Percentiles rank a stretch among this genome's conserved stretches.
phyloP scores from a whole-genome alignment of 164 flowering plant genomes.

The Umbilicus rupestris region DNA sequence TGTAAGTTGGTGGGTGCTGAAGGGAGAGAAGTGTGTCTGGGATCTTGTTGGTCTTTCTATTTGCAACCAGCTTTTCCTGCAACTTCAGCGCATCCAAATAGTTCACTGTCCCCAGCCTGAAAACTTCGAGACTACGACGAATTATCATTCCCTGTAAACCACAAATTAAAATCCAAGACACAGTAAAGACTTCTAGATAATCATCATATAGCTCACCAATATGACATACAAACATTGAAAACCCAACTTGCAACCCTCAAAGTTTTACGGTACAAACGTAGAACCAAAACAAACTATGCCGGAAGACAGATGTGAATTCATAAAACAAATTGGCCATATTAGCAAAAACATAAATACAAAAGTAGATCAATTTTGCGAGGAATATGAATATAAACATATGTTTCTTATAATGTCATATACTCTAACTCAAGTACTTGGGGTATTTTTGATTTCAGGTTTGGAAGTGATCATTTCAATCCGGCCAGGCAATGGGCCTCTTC shows the following conservation, averaged over 20 bases:
- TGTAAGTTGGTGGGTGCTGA: slow-evolving; percentile 92
- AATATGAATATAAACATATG: too few species aligned
- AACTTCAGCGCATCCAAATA: slow-evolving; percentile 70
- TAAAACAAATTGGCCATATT: too few species aligned
- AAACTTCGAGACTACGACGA: slow-evolving; percentile 53
- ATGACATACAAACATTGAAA: too few species aligned
- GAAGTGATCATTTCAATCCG: slow-evolving; percentile 74
- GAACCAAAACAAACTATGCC: too few species aligned
- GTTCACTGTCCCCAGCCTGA: slow-evolving; percentile 70
- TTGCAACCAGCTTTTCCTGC: slow-evolving; percentile 63
- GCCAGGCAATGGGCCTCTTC: slow-evolving; percentile 85
- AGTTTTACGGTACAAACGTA: too few species aligned
- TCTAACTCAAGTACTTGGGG: too few species aligned
- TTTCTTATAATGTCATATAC: too few species aligned
- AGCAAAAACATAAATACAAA: too few species aligned
- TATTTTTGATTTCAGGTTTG: slow-evolving; percentile 42
- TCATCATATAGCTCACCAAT: too few species aligned
- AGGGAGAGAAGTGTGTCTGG: slow-evolving; percentile 61
- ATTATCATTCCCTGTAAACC: slow-evolving; percentile 39
- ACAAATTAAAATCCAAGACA: not conserved
- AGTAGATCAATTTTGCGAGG: too few species aligned
- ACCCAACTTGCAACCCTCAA: too few species aligned
- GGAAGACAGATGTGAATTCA: not conserved
- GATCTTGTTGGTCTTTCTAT: slow-evolving; percentile 50
- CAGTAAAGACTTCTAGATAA: not conserved